Evolutionary conservation across 352 stramenopile species (phyloP).

Genomic region (Thraustochytrium striatum): DNA sequence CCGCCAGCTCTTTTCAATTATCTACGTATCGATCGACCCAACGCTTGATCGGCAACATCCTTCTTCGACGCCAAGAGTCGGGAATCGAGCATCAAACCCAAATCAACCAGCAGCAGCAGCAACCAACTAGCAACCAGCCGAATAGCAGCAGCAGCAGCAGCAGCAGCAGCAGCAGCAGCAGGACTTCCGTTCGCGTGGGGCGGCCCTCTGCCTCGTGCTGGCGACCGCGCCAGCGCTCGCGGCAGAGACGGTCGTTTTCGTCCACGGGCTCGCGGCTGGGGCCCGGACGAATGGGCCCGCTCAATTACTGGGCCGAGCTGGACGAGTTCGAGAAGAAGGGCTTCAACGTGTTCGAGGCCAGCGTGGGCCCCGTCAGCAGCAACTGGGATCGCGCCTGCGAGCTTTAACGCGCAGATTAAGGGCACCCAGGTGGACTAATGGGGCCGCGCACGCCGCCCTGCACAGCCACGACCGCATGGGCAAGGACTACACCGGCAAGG

Average conservation of each 20-base stretch:
- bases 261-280: slow-evolving; percentile 56
- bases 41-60: too few relatives aligned
- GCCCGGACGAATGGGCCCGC: slow-evolving; percentile 48
- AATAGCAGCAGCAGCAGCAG: not conserved
- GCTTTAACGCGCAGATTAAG: slow-evolving; percentile 61
- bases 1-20: too few relatives aligned
- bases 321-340: slow-evolving; percentile 57
- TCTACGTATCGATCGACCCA: too few relatives aligned
- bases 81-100: too few relatives aligned
- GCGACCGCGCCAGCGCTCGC: not conserved
- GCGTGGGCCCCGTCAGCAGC: slow-evolving; percentile 55
- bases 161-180: not conserved
- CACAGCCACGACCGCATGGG: slow-evolving; percentile 48
- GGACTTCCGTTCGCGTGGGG: not conserved
- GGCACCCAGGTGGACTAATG: slow-evolving; percentile 59
- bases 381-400: slow-evolving; percentile 61
- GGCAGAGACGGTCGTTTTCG: slow-evolving; percentile 49
- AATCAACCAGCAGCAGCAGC: not conserved
- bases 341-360: slow-evolving; percentile 56
- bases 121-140: not conserved
- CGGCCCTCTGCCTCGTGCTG: not conserved
- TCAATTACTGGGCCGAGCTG: slow-evolving; percentile 59
- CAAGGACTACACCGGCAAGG: slow-evolving; percentile 20
- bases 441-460: slow-evolving; percentile 52
- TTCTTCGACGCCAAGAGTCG: too few relatives aligned